Conservation (phyloP, 73 alveolate species). For the Diophrys appendiculata region DNA sequence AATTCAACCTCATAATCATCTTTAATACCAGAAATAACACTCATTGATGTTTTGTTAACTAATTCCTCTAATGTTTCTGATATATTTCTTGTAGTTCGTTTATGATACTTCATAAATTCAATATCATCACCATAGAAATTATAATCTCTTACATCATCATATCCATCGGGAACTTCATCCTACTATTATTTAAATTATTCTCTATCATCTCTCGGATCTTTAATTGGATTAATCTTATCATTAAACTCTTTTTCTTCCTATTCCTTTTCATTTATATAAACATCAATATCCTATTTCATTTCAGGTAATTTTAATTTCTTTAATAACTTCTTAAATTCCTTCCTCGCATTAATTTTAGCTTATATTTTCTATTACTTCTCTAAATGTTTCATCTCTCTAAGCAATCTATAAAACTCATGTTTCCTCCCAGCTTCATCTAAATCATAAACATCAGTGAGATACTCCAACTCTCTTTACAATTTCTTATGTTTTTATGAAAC, state of each 20-base stretch:
- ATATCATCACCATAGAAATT: conserved; percentile 55
- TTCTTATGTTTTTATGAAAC: too few species aligned
- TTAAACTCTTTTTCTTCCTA: conserved; percentile 32
- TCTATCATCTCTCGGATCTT: conserved; percentile 37
- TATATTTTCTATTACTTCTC: conserved; percentile 10
- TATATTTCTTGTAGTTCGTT: conserved; percentile 50
- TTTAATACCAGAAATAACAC: conserved; percentile 8
- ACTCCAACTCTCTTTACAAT: conserved; percentile 10
- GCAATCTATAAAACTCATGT: conserved; percentile 44
- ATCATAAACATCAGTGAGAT: conserved; percentile 20
- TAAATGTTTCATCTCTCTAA: conserved; percentile 43
- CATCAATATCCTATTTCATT: conserved; percentile 44
- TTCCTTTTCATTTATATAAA: conserved; percentile 15
- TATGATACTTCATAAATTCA: conserved; percentile 54
- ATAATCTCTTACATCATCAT: conserved; percentile 18
- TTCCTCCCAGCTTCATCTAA: conserved; percentile 25
- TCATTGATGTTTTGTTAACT: background rate
- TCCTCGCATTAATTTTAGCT: conserved; percentile 21
- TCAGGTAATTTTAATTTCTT: conserved; percentile 34
- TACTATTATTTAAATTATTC: conserved; percentile 53
- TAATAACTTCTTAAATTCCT: conserved; percentile 24
- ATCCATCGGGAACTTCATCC: conserved; percentile 18
- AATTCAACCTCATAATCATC: conserved; percentile 6
- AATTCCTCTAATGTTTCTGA: conserved; percentile 2
- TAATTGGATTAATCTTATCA: background rate